These are phyloP conservation scores for Tylopilus vinaceipallidus DNA, from an alignment of 768 basidiomycete species.

Conservation along the genomic window DNA sequence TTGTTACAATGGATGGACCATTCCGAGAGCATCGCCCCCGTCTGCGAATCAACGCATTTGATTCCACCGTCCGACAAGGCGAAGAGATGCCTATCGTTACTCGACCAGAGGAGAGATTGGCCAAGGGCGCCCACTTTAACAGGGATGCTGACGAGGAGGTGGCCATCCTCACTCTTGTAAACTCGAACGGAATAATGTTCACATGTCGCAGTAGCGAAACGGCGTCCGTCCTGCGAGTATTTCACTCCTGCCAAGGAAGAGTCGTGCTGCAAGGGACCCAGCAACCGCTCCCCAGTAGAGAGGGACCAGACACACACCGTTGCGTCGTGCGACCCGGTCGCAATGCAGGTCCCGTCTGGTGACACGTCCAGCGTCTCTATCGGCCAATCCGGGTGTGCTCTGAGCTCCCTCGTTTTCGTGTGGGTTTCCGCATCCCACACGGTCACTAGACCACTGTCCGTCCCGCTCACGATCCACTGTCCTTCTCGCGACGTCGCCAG, in stretches of 20 bases:
- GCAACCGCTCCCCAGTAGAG: background rate
- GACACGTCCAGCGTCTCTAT: conserved; percentile 9
- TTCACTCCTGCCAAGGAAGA: conserved; percentile 6
- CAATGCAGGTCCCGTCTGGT: conserved; percentile 9
- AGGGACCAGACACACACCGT: conserved; percentile 4
- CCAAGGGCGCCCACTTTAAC: conserved; percentile 1
- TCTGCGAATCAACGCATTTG: background rate
- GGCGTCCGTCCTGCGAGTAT: conserved; percentile 6
- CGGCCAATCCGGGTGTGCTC: background rate
- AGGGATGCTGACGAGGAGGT: background rate
- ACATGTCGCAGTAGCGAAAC: conserved; percentile 8
- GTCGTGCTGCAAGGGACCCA: conserved; percentile 1
- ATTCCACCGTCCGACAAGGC: conserved; percentile 2
- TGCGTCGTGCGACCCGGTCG: conserved; percentile 7
- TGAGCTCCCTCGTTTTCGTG: background rate
- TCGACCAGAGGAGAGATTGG: conserved; percentile 10
- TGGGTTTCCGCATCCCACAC: conserved; percentile 5
- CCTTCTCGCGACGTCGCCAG: conserved; percentile 3
- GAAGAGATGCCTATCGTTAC: conserved; percentile 1
- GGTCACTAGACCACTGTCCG: background rate
- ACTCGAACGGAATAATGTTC: background rate
- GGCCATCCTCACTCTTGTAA: background rate
- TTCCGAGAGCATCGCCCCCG: background rate
- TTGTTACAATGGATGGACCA: conserved; percentile 4
- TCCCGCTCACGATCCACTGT: conserved; percentile 8